Evolutionary conservation across 108 stramenopile genomes (phyloP).

Genomic region (Pseudonitzschia delicatissima): DNA sequence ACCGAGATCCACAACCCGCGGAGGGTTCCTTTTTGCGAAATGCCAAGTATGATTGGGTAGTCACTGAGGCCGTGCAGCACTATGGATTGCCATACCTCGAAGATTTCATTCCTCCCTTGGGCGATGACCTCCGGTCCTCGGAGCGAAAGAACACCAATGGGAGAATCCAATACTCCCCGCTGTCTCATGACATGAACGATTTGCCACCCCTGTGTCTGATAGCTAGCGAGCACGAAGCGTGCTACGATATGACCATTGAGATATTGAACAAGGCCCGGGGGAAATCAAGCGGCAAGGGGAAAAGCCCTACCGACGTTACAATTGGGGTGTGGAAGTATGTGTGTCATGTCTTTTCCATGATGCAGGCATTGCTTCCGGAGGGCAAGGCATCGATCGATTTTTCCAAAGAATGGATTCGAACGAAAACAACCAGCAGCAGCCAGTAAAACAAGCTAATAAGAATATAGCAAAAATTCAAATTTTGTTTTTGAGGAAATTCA

Average conservation of each 20-base stretch:
- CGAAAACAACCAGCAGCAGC: constrained; percentile 35
- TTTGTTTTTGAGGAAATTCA: no score
- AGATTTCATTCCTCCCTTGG: constrained; percentile 15
- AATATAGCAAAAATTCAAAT: no score
- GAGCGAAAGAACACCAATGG: constrained; percentile 19
- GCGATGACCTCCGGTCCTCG: background rate
- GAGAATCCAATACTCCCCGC: constrained; percentile 58
- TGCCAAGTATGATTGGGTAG: constrained; percentile 70
- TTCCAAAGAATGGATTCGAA: constrained; percentile 63
- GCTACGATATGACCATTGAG: constrained; percentile 67
- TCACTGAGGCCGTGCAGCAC: constrained; percentile 51
- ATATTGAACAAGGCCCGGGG: constrained; percentile 52
- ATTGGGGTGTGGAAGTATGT: constrained; percentile 75
- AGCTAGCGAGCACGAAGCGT: constrained; percentile 74
- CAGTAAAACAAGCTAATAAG: no score
- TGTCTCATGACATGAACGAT: constrained; percentile 52
- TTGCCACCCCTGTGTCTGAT: constrained; percentile 76
- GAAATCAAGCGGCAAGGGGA: background rate
- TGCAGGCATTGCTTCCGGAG: constrained; percentile 64
- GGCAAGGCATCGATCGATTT: constrained; percentile 61
- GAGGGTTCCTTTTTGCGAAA: constrained; percentile 63
- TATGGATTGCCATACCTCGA: constrained; percentile 44
- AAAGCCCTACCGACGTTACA: constrained; percentile 54
- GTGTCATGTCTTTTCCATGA: constrained; percentile 78
- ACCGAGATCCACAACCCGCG: constrained; percentile 40